A percentile compares a stretch with the other conserved stretches of the same genome.
Evolutionary conservation across 345 rosid species (phyloP).

Genomic region (Acer yangbiense): DNA sequence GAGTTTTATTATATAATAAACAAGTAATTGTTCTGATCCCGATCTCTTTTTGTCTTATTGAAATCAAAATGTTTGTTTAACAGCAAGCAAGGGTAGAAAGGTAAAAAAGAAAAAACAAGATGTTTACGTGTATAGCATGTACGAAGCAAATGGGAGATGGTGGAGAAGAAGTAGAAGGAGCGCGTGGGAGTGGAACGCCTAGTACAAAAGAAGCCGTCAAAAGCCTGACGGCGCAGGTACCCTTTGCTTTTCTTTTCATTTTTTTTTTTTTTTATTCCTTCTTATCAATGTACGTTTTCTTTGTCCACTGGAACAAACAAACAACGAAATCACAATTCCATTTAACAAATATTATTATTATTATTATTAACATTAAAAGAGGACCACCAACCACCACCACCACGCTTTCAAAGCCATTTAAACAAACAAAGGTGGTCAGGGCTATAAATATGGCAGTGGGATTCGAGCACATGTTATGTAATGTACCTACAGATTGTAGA

Average conservation of each 20-base stretch:
- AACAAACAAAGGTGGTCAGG: no score
- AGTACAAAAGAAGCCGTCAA: conserved; percentile 96
- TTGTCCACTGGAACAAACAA: not conserved
- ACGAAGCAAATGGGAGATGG: conserved; percentile 80
- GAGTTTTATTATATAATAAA: conserved; percentile 8
- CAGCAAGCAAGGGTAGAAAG: not conserved
- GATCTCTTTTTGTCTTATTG: conserved; percentile 39
- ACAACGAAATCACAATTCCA: not conserved
- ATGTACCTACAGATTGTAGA: no score
- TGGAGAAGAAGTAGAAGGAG: conserved; percentile 72
- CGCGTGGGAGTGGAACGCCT: conserved; percentile 82
- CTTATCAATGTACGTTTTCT: no score
- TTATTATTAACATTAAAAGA: no score
- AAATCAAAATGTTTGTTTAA: not conserved
- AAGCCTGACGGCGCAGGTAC: conserved; percentile 97
- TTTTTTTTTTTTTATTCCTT: conserved; percentile 8
- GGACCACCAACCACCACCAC: no score
- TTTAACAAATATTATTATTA: no score
- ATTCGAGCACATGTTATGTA: no score
- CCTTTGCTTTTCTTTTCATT: conserved; percentile 17
- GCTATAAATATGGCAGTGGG: no score
- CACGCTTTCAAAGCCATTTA: no score
- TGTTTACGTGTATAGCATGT: conserved; percentile 99
- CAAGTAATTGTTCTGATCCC: conserved; percentile 41
- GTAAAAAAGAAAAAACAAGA: conserved; percentile 26